Percentiles rank a stretch among this genome's conserved stretches.
These are phyloP conservation scores for Marasmius tenuissimus DNA, from an alignment of 1,284 basidiomycete genomes.

Conservation along the genomic window DNA sequence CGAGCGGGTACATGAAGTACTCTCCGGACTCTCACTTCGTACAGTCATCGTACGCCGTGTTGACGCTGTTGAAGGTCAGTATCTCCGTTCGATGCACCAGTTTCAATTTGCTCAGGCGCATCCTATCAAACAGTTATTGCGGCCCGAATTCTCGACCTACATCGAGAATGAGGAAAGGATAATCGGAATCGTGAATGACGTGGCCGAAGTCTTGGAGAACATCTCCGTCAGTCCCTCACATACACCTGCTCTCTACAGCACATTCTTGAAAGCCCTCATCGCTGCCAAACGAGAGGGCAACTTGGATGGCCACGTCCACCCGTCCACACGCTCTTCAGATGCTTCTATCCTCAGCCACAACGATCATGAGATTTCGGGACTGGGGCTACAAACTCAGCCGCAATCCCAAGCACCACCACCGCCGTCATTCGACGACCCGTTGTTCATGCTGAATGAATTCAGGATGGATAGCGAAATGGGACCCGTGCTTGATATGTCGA, in stretches of 20 bases:
- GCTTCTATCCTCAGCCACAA: conserved; percentile 9
- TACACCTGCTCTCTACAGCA: conserved; percentile 84
- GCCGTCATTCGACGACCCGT: conserved; percentile 20
- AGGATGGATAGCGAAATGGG: conserved; percentile 80
- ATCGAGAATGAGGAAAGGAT: conserved; percentile 74
- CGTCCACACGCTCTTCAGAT: background rate
- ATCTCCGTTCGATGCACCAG: background rate
- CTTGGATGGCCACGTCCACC: conserved; percentile 5
- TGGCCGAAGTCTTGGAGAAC: conserved; percentile 77
- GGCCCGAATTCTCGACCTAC: conserved; percentile 79
- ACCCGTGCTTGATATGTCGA: conserved; percentile 73
- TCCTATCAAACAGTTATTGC: conserved; percentile 56
- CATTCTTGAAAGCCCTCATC: conserved; percentile 81
- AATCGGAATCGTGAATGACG: conserved; percentile 72
- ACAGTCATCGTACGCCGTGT: conserved; percentile 84
- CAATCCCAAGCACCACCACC: background rate
- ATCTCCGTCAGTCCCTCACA: conserved; percentile 76
- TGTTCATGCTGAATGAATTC: conserved; percentile 49
- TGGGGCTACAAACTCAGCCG: background rate
- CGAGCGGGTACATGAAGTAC: conserved; percentile 78
- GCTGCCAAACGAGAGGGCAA: conserved; percentile 48
- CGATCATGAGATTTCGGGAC: too few species aligned
- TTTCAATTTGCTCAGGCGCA: conserved; percentile 3
- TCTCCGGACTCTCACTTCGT: conserved; percentile 93
- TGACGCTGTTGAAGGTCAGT: conserved; percentile 83